Base-by-base conservation (phyloP, 2,329 filamentous ascomycete genomes). In the Beauveria pseudobassiana region DNA sequence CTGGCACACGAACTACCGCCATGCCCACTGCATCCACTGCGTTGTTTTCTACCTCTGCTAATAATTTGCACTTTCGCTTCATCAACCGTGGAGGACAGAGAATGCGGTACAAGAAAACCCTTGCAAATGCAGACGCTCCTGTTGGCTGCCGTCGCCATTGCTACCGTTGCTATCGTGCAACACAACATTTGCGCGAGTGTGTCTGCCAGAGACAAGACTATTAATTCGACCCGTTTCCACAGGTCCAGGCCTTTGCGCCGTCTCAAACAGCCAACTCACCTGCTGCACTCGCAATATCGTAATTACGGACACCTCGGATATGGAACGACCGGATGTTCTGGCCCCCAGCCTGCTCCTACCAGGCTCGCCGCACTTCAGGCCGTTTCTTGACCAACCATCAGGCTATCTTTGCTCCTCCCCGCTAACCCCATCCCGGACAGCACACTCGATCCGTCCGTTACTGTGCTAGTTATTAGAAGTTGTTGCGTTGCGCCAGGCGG, bases 281-380 rank as follows among this genome's bases (percentile, higher is more conserved):
- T 46, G 26, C 56, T 22, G 45, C 12, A 38, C 34, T 38, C 20
- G 34, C 57, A 12, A 38, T 20, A 40, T 46, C 57, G 49, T 60
- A 60, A 46, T 60, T 60, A 60, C 57, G 57, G 57, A 12, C 38
- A 34, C 20, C 49, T 60, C 57, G 57, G 49, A 53, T 40, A 46
- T 53, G 57, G 55, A 50, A 59, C 34, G 16, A 34, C 38, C 56
- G 46, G 56, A 30, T 28, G 30, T 42, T 42, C 45, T 12, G 34
- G 34, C 34, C 18, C 45, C 38, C 46, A 59, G 38, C 18, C 46
- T 26, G 34, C 9, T 18, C n/a, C 22, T 54, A 54, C 34, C 20
- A 26, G 38, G 34, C 38, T 24, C 34, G 12, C 34, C 14, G 26
- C 48, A 14, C n/a, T 43, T 8, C 16, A 20, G 43, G 20, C 20